Evolutionary conservation across 2,329 filamentous ascomycete genomes (phyloP).

Genomic region (Magnaporthales sp.): DNA sequence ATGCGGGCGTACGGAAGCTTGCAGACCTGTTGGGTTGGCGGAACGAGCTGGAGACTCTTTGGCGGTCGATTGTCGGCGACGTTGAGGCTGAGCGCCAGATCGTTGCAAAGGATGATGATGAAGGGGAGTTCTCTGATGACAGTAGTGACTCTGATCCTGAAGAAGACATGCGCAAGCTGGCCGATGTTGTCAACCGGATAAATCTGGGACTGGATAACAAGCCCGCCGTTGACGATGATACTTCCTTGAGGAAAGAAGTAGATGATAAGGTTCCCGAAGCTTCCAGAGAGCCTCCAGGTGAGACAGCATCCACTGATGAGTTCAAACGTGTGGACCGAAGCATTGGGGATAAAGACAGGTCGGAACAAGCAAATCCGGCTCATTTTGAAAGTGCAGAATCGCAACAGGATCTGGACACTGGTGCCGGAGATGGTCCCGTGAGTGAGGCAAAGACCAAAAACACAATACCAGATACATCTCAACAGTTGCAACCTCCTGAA

Average conservation of each 20-base stretch:
- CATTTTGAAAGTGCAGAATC: neutral
- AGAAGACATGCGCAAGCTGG: neutral
- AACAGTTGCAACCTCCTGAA: neutral
- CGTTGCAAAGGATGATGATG: constrained; percentile 22
- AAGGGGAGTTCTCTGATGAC: neutral
- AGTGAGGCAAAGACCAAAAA: neutral
- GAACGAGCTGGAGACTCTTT: constrained; percentile 70
- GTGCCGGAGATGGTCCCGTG: neutral
- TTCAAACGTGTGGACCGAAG: neutral
- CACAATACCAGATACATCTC: neutral
- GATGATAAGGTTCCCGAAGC: neutral
- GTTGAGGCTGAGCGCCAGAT: constrained; percentile 44
- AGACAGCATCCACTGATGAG: neutral
- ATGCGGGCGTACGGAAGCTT: constrained; percentile 68
- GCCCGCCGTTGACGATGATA: neutral
- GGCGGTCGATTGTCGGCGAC: constrained; percentile 59
- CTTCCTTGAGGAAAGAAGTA: neutral
- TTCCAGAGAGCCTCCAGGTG: neutral
- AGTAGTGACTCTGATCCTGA: neutral
- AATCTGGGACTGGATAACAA: neutral
- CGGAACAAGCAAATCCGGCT: neutral
- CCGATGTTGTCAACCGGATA: neutral
- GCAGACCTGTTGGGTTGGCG: constrained; percentile 78
- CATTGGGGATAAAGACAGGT: neutral
- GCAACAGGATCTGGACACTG: neutral